Conservation (phyloP, 306 rosid genomes). For the Abrus pulchellus region DNA sequence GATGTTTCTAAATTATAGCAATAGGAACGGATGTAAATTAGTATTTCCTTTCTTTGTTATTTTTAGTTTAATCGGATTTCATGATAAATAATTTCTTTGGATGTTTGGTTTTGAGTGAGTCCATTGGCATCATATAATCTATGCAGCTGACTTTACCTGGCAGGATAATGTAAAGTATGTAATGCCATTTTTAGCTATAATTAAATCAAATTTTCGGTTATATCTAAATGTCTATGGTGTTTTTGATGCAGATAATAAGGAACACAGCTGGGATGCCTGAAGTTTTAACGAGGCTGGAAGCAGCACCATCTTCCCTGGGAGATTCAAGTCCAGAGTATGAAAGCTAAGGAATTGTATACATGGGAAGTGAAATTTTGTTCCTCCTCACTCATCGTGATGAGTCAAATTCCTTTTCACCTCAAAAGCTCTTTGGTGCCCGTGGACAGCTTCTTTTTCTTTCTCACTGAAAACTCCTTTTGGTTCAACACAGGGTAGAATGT, state of each 20-base stretch:
- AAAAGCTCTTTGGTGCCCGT: background rate
- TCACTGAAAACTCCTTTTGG: slow-evolving; percentile 3
- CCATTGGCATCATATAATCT: too few species aligned
- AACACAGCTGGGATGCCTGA: slow-evolving; percentile 88
- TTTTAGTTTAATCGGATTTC: background rate
- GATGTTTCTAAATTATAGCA: slow-evolving; percentile 6
- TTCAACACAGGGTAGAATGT: slow-evolving; percentile 29
- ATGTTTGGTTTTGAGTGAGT: too few species aligned
- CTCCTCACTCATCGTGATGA: slow-evolving; percentile 29
- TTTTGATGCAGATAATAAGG: slow-evolving; percentile 78
- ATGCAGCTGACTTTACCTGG: too few species aligned
- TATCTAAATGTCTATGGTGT: slow-evolving; percentile 46
- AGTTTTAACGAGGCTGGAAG: slow-evolving; percentile 86
- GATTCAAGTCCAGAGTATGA: slow-evolving; percentile 73
- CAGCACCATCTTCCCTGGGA: slow-evolving; percentile 62
- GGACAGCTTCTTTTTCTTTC: slow-evolving; percentile 31
- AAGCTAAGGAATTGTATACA: slow-evolving; percentile 61
- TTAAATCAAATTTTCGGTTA: background rate
- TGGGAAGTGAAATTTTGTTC: slow-evolving; percentile 38
- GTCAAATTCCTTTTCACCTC: slow-evolving; percentile 37
- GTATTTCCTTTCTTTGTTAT: background rate
- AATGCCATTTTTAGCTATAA: slow-evolving; percentile 10
- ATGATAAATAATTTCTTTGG: background rate
- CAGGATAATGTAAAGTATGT: background rate
- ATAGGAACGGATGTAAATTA: background rate